A percentile compares a stretch with the other conserved stretches of the same genome.
Evolutionary conservation across 2,329 filamentous ascomycete genomes (phyloP).

Genomic region (Nakataea oryzae): DNA sequence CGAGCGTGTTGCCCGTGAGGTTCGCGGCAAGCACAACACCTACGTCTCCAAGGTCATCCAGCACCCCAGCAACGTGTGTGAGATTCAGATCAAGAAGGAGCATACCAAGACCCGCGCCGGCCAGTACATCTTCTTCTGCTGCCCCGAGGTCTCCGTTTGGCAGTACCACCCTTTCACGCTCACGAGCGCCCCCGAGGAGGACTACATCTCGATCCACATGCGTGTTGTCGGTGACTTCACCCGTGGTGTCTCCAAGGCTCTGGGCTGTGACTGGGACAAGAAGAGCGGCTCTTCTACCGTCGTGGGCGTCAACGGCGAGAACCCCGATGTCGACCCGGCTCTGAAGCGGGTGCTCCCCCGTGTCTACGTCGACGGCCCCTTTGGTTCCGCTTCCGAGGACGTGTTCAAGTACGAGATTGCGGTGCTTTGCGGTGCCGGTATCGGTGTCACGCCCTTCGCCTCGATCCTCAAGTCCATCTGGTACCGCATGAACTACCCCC

Average conservation of each 20-base stretch:
- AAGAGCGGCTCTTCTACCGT: slow-evolving; percentile 50
- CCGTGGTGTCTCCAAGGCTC: slow-evolving; percentile 52
- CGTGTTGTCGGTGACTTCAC: slow-evolving; percentile 79
- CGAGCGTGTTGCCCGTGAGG: slow-evolving; percentile 69
- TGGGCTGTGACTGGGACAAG: slow-evolving; percentile 67
- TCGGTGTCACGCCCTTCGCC: slow-evolving; percentile 78
- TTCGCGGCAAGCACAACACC: slow-evolving; percentile 72
- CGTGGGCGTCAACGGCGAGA: slow-evolving; percentile 53
- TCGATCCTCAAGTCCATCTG: slow-evolving; percentile 86
- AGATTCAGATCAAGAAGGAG: slow-evolving; percentile 89
- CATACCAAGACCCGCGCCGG: slow-evolving; percentile 71
- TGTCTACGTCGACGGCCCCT: slow-evolving; percentile 76
- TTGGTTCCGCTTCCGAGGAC: slow-evolving; percentile 77
- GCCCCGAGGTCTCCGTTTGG: slow-evolving; percentile 76
- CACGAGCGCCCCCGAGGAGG: slow-evolving; percentile 79
- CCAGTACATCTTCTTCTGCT: slow-evolving; percentile 85
- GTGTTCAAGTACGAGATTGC: slow-evolving; percentile 83
- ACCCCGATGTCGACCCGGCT: slow-evolving; percentile 53
- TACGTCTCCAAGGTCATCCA: slow-evolving; percentile 84
- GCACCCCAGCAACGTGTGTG: slow-evolving; percentile 79
- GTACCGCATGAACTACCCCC: slow-evolving; percentile 85
- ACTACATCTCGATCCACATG: slow-evolving; percentile 82
- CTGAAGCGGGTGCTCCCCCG: slow-evolving; percentile 66
- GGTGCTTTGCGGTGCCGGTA: slow-evolving; percentile 71
- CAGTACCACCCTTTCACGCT: slow-evolving; percentile 84